A percentile compares a stretch with the other conserved stretches of the same genome.
phyloP scores from a whole-genome alignment of 352 stramenopile genomes.

The Saprolegnia diclina region DNA sequence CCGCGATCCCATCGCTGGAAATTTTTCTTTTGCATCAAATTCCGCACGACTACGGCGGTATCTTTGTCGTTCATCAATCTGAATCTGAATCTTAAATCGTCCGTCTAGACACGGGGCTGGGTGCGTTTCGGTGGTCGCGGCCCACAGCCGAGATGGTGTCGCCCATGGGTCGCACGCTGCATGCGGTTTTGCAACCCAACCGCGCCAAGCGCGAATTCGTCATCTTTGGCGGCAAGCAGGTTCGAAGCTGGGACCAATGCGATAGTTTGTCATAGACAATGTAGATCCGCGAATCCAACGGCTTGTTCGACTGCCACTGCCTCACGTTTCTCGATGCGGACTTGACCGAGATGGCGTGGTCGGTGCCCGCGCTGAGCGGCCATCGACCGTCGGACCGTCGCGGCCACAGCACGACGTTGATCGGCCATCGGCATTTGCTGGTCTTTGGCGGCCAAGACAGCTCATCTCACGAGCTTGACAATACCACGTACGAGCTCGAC shows the following conservation, averaged over 20 bases:
- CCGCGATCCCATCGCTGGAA: slow-evolving; percentile 35
- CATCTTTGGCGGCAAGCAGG: slow-evolving; percentile 63
- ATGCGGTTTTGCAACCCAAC: slow-evolving; percentile 46
- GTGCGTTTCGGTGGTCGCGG: slow-evolving; percentile 55
- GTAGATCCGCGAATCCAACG: slow-evolving; percentile 63
- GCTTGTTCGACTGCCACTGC: slow-evolving; percentile 44
- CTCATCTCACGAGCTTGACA: slow-evolving; percentile 40
- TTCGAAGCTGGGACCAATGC: slow-evolving; percentile 19
- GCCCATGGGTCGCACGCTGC: slow-evolving; percentile 46
- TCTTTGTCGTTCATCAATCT: slow-evolving; percentile 31
- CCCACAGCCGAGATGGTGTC: slow-evolving; percentile 27
- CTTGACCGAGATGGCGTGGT: slow-evolving; percentile 30
- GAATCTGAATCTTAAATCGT: not conserved
- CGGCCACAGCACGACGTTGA: slow-evolving; percentile 52
- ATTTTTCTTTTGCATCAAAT: slow-evolving; percentile 31
- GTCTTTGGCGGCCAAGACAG: slow-evolving; percentile 59
- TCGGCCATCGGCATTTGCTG: slow-evolving; percentile 47
- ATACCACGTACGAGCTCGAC: slow-evolving; percentile 48
- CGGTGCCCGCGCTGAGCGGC: slow-evolving; percentile 33
- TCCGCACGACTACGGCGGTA: slow-evolving; percentile 30
- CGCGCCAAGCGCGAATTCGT: slow-evolving; percentile 36
- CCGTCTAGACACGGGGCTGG: slow-evolving; percentile 1
- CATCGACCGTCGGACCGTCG: slow-evolving; percentile 40
- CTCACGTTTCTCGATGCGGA: not conserved
- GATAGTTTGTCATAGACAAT: not conserved